A percentile compares a stretch with the other conserved stretches of the same genome.
Evolutionary conservation across 441 rosid species (phyloP).

Genomic region (Adansonia grandidieri): DNA sequence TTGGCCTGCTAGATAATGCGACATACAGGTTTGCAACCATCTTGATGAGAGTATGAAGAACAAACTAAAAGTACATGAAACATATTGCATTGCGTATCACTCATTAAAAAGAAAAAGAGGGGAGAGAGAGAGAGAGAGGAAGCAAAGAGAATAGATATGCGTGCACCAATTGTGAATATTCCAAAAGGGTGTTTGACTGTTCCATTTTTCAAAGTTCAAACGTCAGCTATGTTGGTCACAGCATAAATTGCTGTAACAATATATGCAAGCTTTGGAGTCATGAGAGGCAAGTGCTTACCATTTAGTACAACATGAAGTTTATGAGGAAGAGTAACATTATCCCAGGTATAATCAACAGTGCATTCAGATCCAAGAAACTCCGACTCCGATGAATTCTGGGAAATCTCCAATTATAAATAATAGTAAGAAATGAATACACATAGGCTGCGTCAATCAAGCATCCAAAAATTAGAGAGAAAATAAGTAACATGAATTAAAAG

Average conservation of each 20-base stretch:
- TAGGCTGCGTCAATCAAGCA: constrained; percentile 18
- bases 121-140: neutral
- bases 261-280: constrained; percentile 2
- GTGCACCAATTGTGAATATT: neutral
- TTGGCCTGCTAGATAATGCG: constrained; percentile 2
- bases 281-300: constrained; percentile 50
- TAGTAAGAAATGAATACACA: constrained; percentile 29
- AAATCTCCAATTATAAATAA: constrained; percentile 24
- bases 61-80: constrained; percentile 12
- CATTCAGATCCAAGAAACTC: constrained; percentile 82
- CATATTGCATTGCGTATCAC: neutral
- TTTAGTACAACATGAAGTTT: constrained; percentile 74
- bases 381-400: constrained; percentile 78
- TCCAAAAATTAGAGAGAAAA: constrained; percentile 24
- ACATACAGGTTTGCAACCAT: constrained; percentile 14
- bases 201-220: constrained; percentile 21
- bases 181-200: neutral
- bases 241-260: constrained; percentile 2
- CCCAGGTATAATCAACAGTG: constrained; percentile 86
- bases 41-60: neutral
- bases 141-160: neutral
- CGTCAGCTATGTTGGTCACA: neutral
- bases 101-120: neutral
- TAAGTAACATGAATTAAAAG: constrained; percentile 28
- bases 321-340: constrained; percentile 89